phyloP scores from a whole-genome alignment of 441 rosid species.

The Flueggea neowawraea region DNA sequence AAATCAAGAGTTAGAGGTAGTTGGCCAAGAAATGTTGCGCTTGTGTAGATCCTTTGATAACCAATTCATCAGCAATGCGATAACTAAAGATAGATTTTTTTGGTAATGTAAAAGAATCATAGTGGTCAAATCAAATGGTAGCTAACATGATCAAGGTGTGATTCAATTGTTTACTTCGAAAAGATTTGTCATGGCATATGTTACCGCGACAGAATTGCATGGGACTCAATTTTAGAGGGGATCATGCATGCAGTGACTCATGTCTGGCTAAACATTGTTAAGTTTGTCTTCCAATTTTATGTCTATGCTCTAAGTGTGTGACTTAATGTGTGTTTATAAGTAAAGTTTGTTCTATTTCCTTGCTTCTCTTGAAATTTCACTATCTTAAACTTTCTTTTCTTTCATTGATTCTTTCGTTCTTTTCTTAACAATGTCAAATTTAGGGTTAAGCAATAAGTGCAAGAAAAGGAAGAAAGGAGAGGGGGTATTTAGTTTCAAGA shows the following conservation, averaged over 20 bases:
- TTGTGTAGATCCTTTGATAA: background rate
- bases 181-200: conserved; percentile 24
- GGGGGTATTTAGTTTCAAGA: conserved; percentile 67
- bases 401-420: background rate
- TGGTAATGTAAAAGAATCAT: conserved; percentile 34
- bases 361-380: background rate
- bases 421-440: conserved; percentile 23
- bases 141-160: conserved; percentile 54
- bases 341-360: conserved; percentile 7
- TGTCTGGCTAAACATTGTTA: conserved; percentile 24
- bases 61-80: conserved; percentile 5
- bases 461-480: conserved; percentile 76
- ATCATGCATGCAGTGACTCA: conserved; percentile 65
- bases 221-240: conserved; percentile 31
- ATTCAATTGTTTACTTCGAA: conserved; percentile 33
- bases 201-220: conserved; percentile 66
- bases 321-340: conserved; percentile 28
- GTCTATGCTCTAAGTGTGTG: conserved; percentile 75
- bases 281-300: conserved; percentile 46
- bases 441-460: conserved; percentile 26
- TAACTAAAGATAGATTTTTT: conserved; percentile 40
- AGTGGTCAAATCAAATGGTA: conserved; percentile 15
- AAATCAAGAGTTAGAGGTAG: conserved; percentile 21
- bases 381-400: background rate
- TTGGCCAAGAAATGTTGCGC: conserved; percentile 41